Conservation (phyloP, 228 moss, liverwort and hornwort species). For the Sphagnum fallax region DNA sequence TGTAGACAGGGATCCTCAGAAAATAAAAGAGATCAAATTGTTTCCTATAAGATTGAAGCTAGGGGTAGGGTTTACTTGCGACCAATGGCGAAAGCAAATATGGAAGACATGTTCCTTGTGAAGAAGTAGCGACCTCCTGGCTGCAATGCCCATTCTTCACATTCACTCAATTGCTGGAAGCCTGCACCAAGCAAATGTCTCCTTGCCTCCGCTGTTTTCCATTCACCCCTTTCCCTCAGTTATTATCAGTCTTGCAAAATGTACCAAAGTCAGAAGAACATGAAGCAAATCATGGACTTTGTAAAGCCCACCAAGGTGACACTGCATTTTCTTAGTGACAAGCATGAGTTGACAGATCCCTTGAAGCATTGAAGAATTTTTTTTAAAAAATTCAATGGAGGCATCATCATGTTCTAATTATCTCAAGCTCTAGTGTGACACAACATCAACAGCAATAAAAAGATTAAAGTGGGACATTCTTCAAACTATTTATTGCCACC, state of each 20-base stretch:
- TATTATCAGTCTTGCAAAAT: neutral
- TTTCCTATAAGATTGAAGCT: neutral
- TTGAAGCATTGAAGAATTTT: too few species aligned
- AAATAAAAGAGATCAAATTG: neutral
- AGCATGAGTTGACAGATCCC: too few species aligned
- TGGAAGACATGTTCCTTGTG: conserved; percentile 76
- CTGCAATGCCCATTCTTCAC: conserved; percentile 73
- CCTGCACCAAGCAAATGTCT: conserved; percentile 55
- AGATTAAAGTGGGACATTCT: too few species aligned
- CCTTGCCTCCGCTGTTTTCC: conserved; percentile 60
- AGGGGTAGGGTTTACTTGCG: conserved; percentile 48
- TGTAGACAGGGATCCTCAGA: neutral
- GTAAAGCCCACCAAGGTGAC: too few species aligned
- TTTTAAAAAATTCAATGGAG: too few species aligned
- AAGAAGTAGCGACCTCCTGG: conserved; percentile 85
- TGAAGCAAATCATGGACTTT: too few species aligned
- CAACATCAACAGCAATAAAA: too few species aligned
- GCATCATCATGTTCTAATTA: too few species aligned
- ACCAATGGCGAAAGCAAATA: conserved; percentile 82
- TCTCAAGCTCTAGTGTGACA: too few species aligned
- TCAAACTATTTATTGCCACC: too few species aligned
- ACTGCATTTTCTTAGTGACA: too few species aligned
- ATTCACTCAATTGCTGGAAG: conserved; percentile 68
- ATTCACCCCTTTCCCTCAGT: neutral
- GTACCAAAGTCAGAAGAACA: too few species aligned